These are phyloP conservation scores for Colletotrichum tofieldiae DNA, from an alignment of 2,329 filamentous ascomycete species.

Conservation along the genomic window DNA sequence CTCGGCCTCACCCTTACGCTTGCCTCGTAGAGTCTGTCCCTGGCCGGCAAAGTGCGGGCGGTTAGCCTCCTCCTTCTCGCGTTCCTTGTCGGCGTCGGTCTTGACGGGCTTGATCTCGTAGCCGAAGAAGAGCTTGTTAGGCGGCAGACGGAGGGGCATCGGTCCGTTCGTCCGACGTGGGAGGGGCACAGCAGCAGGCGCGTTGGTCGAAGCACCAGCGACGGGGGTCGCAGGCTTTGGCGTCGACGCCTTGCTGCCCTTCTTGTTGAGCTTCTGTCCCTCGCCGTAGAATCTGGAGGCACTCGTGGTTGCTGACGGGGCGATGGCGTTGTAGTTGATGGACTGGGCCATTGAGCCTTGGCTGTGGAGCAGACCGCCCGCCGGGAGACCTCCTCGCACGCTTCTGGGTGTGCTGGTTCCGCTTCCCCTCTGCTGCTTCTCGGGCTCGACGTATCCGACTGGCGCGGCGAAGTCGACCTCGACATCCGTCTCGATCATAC, in stretches of 20 bases:
- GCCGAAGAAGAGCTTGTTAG: constrained; percentile 96
- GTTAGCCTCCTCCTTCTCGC: constrained; percentile 74
- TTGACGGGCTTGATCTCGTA: constrained; percentile 93
- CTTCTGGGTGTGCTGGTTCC: constrained; percentile 91
- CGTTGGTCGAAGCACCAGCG: constrained; percentile 67
- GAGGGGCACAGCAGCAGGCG: constrained; percentile 45
- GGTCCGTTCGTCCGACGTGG: constrained; percentile 80
- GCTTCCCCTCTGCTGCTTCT: constrained; percentile 70
- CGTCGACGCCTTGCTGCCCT: constrained; percentile 81
- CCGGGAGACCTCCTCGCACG: constrained; percentile 70
- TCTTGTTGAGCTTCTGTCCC: constrained; percentile 90
- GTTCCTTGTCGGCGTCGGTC: constrained; percentile 80
- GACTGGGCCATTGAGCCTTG: constrained; percentile 96
- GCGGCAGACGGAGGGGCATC: constrained; percentile 85
- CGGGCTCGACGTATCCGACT: constrained; percentile 93
- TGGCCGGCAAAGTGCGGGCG: constrained; percentile 87
- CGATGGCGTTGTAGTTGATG: constrained; percentile 96
- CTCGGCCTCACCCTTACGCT: constrained; percentile 76
- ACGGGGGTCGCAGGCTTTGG: constrained; percentile 83
- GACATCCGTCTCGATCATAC: constrained; percentile 96
- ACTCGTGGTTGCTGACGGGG: constrained; percentile 80
- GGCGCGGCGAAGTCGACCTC: constrained; percentile 96
- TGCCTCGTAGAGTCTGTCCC: constrained; percentile 85
- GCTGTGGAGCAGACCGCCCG: constrained; percentile 82
- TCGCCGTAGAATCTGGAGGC: constrained; percentile 85